A percentile compares a stretch with the other conserved stretches of the same genome.
Conservation (phyloP, 208 protist species). For the Trypanosoma mega region DNA sequence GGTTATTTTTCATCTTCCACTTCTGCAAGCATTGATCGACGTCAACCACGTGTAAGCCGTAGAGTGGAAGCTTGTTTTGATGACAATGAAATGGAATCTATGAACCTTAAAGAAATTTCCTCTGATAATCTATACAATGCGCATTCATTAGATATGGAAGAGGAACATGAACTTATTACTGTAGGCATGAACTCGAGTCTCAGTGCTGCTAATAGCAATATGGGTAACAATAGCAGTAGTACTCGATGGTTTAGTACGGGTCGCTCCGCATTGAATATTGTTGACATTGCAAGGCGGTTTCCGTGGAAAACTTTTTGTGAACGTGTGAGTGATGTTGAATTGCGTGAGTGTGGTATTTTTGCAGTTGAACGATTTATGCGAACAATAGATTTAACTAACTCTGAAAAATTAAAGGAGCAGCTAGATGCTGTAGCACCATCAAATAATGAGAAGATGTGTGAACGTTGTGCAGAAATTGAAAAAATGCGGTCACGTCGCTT, state of each 20-base stretch:
- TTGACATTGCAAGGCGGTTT: slow-evolving; percentile 12
- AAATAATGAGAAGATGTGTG: slow-evolving; percentile 22
- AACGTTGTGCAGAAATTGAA: slow-evolving; percentile 61
- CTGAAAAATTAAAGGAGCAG: slow-evolving; percentile 17
- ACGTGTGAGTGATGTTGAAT: slow-evolving; percentile 21
- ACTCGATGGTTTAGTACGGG: background rate
- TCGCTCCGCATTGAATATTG: background rate
- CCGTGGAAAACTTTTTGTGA: slow-evolving; percentile 26
- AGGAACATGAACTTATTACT: too few relatives aligned
- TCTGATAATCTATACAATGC: background rate
- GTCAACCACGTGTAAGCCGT: slow-evolving; percentile 42
- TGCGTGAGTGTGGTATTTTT: slow-evolving; percentile 17
- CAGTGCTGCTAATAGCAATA: too few relatives aligned
- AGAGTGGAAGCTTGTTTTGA: slow-evolving; percentile 33
- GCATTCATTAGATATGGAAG: too few relatives aligned
- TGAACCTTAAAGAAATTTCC: background rate
- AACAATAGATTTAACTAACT: slow-evolving; percentile 14
- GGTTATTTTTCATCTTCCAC: slow-evolving; percentile 26
- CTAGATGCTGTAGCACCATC: slow-evolving; percentile 2
- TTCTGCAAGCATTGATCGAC: slow-evolving; percentile 23
- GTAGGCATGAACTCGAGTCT: too few relatives aligned
- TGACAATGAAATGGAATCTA: slow-evolving; percentile 15
- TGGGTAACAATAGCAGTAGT: too few relatives aligned
- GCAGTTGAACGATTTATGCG: slow-evolving; percentile 27
- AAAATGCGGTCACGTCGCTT: slow-evolving; percentile 36